These are phyloP conservation scores for Zygoascus bituminiphila DNA, from an alignment of 805 yeast genomes.

Conservation along the genomic window DNA sequence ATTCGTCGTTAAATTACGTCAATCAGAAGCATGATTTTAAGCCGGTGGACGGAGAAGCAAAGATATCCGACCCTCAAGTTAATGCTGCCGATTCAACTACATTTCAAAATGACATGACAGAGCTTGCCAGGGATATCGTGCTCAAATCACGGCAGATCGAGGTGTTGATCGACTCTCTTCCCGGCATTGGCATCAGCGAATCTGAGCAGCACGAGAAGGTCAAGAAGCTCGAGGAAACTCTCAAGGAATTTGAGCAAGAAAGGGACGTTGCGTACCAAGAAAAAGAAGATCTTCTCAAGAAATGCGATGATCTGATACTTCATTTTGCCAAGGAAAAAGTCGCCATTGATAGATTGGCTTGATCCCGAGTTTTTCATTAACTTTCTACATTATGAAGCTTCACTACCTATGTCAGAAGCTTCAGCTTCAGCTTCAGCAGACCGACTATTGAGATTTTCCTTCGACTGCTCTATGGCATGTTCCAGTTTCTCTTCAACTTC, in stretches of 20 bases:
- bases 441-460: too few relatives aligned
- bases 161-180: slow-evolving; percentile 77
- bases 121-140: slow-evolving; percentile 76
- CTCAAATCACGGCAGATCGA: slow-evolving; percentile 80
- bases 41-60: slow-evolving; percentile 43
- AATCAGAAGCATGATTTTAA: slow-evolving; percentile 66
- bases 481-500: slow-evolving; percentile 5
- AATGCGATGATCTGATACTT: slow-evolving; percentile 59
- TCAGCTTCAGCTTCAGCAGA: too few relatives aligned
- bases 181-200: slow-evolving; percentile 85
- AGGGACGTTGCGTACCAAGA: slow-evolving; percentile 49
- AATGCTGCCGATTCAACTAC: slow-evolving; percentile 20
- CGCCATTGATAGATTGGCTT: slow-evolving; percentile 19
- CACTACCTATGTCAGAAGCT: too few relatives aligned
- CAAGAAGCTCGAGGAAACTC: slow-evolving; percentile 50
- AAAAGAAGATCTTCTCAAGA: slow-evolving; percentile 53
- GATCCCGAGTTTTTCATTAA: not conserved
- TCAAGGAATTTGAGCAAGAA: slow-evolving; percentile 50
- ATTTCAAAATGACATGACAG: slow-evolving; percentile 41
- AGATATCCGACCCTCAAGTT: slow-evolving; percentile 50
- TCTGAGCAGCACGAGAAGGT: slow-evolving; percentile 62
- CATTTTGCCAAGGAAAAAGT: slow-evolving; percentile 45
- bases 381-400: not conserved
- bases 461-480: too few relatives aligned
- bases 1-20: slow-evolving; percentile 36